Base-by-base conservation (phyloP, 2,329 filamentous ascomycete genomes). In the Fusarium euwallaceae region DNA sequence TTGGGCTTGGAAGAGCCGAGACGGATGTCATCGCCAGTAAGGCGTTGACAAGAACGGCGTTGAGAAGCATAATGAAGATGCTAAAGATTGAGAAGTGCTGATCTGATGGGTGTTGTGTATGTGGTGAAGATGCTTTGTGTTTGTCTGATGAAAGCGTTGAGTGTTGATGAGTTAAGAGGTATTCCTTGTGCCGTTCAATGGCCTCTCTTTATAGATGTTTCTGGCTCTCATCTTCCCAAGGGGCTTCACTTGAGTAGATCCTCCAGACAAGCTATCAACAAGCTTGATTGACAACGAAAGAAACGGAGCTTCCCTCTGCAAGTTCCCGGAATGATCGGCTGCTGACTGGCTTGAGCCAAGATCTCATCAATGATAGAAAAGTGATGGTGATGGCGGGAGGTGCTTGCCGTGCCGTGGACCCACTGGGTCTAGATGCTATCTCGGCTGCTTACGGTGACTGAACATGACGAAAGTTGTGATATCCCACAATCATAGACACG, bases 31-130 rank as follows among this genome's bases (percentile, higher is more conserved):
- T 29, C 17, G 58, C 58, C 24, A 60, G 36, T n/a, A 60, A 39
- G 37, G 58, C 58, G 37, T 60, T 60, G 58, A 60, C 10, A 11
- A 60, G 58, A 41, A 60, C n/a, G 17, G 37, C 16, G 58, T 60
- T 60, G 58, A 60, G 12, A 16, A 60, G 58, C 58, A 60, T 60
- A 4, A 17, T 60, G 58, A 20, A 10, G 17, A 12, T 24, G 10
- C 4, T 53, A n/a, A 51, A 17, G 24, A 9, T 51, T 51, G 27
- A 14, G 27, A 11, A 10, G 10, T 12, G 2, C 27, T 14, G 17
- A 36, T 24, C 22, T 6, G 56, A 34, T 12, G 16, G 16, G 10
- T 16, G 9, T 29, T 24, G n/a, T 60, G 56, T 11, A 4, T 41
- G 20, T 27, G 36, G 14, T 60, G 56, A 27, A 12, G 34, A n/a